A percentile compares a stretch with the other conserved stretches of the same genome.
Evolutionary conservation across 768 basidiomycete genomes (phyloP).

Genomic region (Stropharia rugosoannulata): DNA sequence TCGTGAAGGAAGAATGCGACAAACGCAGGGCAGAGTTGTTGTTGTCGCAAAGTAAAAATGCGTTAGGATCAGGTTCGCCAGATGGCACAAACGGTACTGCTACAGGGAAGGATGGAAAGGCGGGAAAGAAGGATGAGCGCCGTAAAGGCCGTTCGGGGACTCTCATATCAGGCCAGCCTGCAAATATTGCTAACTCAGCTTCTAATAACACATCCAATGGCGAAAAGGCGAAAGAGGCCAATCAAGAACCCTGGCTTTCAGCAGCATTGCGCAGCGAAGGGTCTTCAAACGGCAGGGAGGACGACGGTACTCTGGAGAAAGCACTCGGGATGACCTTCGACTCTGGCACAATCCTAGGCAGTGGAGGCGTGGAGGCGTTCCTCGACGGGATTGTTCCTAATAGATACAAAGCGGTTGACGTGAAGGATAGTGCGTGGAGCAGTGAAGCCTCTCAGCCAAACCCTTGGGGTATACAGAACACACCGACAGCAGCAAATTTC

Average conservation of each 20-base stretch:
- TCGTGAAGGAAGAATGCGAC: background rate
- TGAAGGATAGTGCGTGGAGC: background rate
- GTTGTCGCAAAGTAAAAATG: background rate
- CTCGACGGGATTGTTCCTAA: background rate
- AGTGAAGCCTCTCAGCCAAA: no score
- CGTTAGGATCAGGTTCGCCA: slow-evolving; percentile 28
- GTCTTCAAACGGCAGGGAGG: background rate
- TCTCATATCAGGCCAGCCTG: slow-evolving; percentile 7
- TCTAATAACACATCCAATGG: background rate
- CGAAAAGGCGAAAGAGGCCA: background rate
- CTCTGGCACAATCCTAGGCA: background rate
- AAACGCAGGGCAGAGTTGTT: background rate
- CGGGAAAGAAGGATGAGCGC: slow-evolving; percentile 12
- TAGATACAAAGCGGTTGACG: background rate
- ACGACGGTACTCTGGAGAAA: background rate
- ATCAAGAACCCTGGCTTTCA: background rate
- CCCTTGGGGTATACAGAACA: background rate
- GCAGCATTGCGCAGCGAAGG: background rate
- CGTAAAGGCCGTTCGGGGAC: slow-evolving; percentile 8
- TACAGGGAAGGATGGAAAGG: slow-evolving; percentile 33
- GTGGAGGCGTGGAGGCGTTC: background rate
- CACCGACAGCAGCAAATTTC: background rate
- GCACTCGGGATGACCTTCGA: slow-evolving; percentile 1
- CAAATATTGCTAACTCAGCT: background rate
- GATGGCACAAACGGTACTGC: slow-evolving; percentile 32